A percentile compares a stretch with the other conserved stretches of the same genome.
Conservation (phyloP, 2,329 filamentous ascomycete genomes). For the Ramularia collo-cygni region DNA sequence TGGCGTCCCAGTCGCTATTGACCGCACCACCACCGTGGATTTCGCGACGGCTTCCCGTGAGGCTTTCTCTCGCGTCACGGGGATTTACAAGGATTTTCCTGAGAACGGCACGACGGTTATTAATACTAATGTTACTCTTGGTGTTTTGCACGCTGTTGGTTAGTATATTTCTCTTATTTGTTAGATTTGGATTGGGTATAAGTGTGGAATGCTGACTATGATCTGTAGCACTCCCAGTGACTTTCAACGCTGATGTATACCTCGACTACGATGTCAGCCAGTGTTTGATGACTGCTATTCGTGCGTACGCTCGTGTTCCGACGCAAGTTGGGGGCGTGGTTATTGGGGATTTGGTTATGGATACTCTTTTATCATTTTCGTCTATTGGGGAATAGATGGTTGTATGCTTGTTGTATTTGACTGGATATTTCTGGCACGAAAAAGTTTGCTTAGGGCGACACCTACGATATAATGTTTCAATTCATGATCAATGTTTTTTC, state of each 20-base stretch:
- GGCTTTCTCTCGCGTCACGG: slow-evolving; percentile 13
- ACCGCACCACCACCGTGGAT: slow-evolving; percentile 1
- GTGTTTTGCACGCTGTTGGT: slow-evolving; percentile 4
- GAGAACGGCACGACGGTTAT: slow-evolving; percentile 13
- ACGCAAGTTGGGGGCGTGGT: slow-evolving; percentile 9
- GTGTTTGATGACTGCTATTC: slow-evolving; percentile 11
- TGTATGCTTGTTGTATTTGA: too few species aligned
- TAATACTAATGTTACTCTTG: slow-evolving; percentile 12
- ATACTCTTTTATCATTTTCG: too few species aligned
- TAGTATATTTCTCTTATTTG: background rate
- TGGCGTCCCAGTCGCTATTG: slow-evolving; percentile 6
- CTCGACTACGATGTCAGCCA: slow-evolving; percentile 7
- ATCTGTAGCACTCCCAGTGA: slow-evolving; percentile 1
- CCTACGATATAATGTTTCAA: too few species aligned
- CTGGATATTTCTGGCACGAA: too few species aligned
- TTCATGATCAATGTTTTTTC: too few species aligned
- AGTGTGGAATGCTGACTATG: background rate
- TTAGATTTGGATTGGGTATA: background rate
- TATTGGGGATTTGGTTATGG: background rate
- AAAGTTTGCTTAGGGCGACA: too few species aligned
- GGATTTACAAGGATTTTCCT: slow-evolving; percentile 9
- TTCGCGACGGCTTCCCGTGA: slow-evolving; percentile 9
- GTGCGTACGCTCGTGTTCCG: slow-evolving; percentile 10
- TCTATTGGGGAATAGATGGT: too few species aligned
- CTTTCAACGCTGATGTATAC: slow-evolving; percentile 11